Percentiles rank a stretch among this genome's conserved stretches.
These are phyloP conservation scores for Diversispora epigaea DNA, from an alignment of 192 early-diverging fungal species.

Conservation along the genomic window DNA sequence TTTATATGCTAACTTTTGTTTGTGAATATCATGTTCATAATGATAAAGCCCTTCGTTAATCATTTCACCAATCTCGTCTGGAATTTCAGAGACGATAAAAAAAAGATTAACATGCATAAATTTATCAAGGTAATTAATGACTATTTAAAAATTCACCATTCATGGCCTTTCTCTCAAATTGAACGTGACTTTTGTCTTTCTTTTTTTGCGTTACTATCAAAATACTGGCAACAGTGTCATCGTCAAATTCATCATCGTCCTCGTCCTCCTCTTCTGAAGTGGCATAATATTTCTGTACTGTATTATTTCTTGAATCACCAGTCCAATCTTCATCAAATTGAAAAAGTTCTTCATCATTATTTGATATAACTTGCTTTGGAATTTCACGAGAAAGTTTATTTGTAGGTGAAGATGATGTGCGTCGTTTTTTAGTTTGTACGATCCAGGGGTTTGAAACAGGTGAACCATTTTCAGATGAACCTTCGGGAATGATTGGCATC, in stretches of 20 bases:
- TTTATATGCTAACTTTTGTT: conserved; percentile 1
- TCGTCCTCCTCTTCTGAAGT: conserved; percentile 69
- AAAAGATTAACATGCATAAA: neutral
- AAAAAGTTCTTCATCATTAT: conserved; percentile 74
- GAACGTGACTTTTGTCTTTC: conserved; percentile 66
- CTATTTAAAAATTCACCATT: conserved; percentile 41
- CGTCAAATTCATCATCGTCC: conserved; percentile 84
- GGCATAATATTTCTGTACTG: conserved; percentile 55
- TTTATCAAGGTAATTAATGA: too few relatives aligned
- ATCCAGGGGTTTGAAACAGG: conserved; percentile 1
- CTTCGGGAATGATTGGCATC: conserved; percentile 6
- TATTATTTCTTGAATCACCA: conserved; percentile 47
- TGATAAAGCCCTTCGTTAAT: conserved; percentile 95
- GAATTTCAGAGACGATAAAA: neutral
- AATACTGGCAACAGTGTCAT: conserved; percentile 83
- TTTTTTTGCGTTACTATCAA: conserved; percentile 90
- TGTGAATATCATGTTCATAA: conserved; percentile 77
- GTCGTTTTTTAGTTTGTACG: conserved; percentile 3
- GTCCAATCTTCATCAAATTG: conserved; percentile 80
- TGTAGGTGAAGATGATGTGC: conserved; percentile 15
- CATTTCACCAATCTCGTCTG: conserved; percentile 78
- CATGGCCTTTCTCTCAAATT: conserved; percentile 75
- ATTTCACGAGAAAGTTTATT: neutral
- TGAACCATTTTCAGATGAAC: neutral
- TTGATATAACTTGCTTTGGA: conserved; percentile 19